Conservation (phyloP, 164 flowering plant species). For the Berberis vulgaris region DNA sequence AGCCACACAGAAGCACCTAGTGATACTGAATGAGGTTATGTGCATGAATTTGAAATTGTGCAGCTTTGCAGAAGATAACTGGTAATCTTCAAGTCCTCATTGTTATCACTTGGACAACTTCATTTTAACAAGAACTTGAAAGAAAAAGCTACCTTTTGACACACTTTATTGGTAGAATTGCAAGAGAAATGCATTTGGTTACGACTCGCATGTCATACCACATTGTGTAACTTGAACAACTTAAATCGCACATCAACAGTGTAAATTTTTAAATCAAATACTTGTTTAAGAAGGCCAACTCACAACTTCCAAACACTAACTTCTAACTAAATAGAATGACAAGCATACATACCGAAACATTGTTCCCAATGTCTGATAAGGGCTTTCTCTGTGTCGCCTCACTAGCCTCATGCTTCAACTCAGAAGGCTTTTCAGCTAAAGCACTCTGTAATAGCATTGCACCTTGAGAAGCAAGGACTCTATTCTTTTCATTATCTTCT, state of each 20-base stretch:
- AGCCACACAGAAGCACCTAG: neutral
- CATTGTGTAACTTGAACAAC: neutral
- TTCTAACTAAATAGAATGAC: neutral
- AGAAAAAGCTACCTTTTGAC: too few species aligned
- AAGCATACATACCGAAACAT: conserved; percentile 42
- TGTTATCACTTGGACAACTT: too few species aligned
- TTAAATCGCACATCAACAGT: neutral
- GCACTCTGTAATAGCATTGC: conserved; percentile 70
- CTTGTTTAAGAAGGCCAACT: neutral
- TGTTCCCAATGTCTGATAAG: conserved; percentile 88
- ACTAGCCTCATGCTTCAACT: conserved; percentile 23
- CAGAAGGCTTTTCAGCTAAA: conserved; percentile 39
- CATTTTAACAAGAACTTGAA: too few species aligned
- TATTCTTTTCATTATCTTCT: conserved; percentile 28
- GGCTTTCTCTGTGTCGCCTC: conserved; percentile 45
- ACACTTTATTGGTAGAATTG: too few species aligned
- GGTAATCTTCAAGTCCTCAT: too few species aligned
- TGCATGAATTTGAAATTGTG: too few species aligned
- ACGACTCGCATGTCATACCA: neutral
- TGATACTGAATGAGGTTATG: neutral
- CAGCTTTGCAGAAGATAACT: too few species aligned
- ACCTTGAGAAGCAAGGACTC: conserved; percentile 59
- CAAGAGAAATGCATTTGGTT: too few species aligned
- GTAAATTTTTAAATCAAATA: neutral
- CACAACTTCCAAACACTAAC: neutral